phyloP scores from a whole-genome alignment of 192 early-diverging fungal genomes.

The Mortierella antarctica region DNA sequence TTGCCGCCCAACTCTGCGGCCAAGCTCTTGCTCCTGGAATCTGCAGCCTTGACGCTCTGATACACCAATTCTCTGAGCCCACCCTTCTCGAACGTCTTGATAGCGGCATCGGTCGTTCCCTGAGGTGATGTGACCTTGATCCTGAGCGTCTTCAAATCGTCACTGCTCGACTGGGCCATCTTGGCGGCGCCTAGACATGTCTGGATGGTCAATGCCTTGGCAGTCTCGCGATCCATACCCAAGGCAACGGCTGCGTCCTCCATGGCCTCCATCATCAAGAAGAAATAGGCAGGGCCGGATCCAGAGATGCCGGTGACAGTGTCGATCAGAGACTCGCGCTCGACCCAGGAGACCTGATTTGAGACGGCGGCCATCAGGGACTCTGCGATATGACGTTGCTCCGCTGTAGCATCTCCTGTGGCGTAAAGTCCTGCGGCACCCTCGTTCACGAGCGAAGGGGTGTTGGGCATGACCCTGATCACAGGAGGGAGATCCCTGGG shows the following conservation, averaged over 20 bases:
- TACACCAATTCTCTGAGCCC: conserved; percentile 64
- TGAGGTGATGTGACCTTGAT: conserved; percentile 93
- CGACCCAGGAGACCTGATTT: conserved; percentile 87
- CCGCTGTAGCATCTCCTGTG: conserved; percentile 61
- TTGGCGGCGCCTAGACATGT: conserved; percentile 92
- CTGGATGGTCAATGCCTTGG: conserved; percentile 85
- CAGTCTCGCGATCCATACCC: conserved; percentile 79
- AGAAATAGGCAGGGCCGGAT: conserved; percentile 97
- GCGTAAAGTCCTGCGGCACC: conserved; percentile 92
- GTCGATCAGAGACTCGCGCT: conserved; percentile 80
- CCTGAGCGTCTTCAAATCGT: conserved; percentile 78
- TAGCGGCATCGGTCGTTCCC: conserved; percentile 92
- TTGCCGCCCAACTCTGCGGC: conserved; percentile 31
- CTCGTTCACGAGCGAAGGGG: conserved; percentile 88
- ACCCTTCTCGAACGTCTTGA: conserved; percentile 77
- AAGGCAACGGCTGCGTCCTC: conserved; percentile 81
- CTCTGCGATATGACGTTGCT: conserved; percentile 74
- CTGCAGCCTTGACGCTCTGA: conserved; percentile 75
- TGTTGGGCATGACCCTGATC: conserved; percentile 95
- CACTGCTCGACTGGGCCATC: conserved; percentile 79
- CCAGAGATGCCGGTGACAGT: conserved; percentile 91
- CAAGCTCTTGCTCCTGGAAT: conserved; percentile 68
- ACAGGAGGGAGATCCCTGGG: conserved; percentile 56
- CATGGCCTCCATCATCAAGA: conserved; percentile 90
- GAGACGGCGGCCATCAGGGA: conserved; percentile 80